A percentile compares a stretch with the other conserved stretches of the same genome.
Evolutionary conservation across 2,329 filamentous ascomycete genomes (phyloP).

Genomic region (Fonsecaea erecta): DNA sequence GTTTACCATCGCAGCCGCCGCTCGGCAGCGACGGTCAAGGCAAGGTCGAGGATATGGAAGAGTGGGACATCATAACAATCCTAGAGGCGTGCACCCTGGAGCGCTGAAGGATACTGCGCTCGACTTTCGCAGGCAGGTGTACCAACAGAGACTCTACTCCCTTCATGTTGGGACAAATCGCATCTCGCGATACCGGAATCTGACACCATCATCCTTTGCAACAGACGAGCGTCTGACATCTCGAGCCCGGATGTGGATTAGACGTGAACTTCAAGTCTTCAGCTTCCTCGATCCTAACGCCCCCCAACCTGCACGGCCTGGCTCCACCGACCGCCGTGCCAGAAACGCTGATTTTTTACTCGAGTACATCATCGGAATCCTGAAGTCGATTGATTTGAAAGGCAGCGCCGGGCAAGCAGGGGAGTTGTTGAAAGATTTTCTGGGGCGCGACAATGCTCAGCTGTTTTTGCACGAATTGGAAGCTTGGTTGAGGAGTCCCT

Average conservation of each 20-base stretch:
- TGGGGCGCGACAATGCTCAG: conserved; percentile 73
- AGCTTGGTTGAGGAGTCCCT: conserved; percentile 82
- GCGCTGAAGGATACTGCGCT: conserved; percentile 50
- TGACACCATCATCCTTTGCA: conserved; percentile 70
- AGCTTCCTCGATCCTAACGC: conserved; percentile 62
- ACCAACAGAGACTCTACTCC: conserved; percentile 73
- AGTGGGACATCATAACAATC: conserved; percentile 27
- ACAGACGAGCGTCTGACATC: conserved; percentile 70
- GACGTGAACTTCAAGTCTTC: conserved; percentile 84
- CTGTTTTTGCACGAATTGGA: conserved; percentile 85
- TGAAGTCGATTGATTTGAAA: conserved; percentile 82
- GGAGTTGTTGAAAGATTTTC: conserved; percentile 75
- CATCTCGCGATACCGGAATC: conserved; percentile 73
- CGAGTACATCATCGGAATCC: conserved; percentile 81
- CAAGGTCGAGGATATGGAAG: conserved; percentile 16
- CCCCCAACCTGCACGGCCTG: conserved; percentile 24
- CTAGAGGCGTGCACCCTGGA: conserved; percentile 24
- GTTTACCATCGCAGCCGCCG: neutral
- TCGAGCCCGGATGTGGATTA: conserved; percentile 78
- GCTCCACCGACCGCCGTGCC: conserved; percentile 49
- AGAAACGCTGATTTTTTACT: conserved; percentile 83
- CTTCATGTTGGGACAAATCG: conserved; percentile 82
- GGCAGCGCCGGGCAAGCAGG: conserved; percentile 78
- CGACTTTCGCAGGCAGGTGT: conserved; percentile 70
- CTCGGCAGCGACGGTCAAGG: conserved; percentile 22